Percentiles rank a stretch among this genome's conserved stretches.
Conservation (phyloP, 108 stramenopile species). For the Aurantiochytrium sp. region DNA sequence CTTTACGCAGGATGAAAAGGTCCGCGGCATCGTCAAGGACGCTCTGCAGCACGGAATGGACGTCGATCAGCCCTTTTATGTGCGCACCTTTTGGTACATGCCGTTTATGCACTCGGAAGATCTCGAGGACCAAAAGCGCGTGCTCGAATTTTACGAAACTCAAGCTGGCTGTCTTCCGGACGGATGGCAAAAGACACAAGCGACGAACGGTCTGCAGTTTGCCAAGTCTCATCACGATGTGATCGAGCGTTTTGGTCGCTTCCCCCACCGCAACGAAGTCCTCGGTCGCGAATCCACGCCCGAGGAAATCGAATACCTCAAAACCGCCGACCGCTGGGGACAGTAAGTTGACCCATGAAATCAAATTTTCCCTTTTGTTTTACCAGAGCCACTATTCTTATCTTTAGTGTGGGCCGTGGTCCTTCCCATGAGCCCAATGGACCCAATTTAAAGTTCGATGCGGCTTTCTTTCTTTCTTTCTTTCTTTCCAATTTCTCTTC, state of each 20-base stretch:
- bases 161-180: background rate
- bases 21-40: background rate
- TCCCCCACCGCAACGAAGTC: constrained; percentile 6
- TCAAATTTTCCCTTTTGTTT: too few species aligned
- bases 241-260: constrained; percentile 6
- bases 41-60: background rate
- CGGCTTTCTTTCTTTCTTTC: too few species aligned
- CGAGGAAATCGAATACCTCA: background rate
- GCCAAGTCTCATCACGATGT: background rate
- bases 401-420: too few species aligned
- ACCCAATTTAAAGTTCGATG: too few species aligned
- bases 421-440: too few species aligned
- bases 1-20: background rate
- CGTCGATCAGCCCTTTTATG: background rate
- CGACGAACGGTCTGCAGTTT: background rate
- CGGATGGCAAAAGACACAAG: background rate
- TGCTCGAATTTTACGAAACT: background rate
- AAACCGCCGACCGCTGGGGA: background rate
- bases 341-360: background rate
- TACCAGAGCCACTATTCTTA: too few species aligned
- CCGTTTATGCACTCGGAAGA: constrained; percentile 11
- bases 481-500: too few species aligned
- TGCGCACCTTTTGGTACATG: background rate
- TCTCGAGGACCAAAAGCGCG: background rate
- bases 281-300: background rate